Evolutionary conservation across 352 stramenopile genomes (phyloP), one percentile per base, ranked within the genome.

Genomic region (Labyrinthula sp.): DNA sequence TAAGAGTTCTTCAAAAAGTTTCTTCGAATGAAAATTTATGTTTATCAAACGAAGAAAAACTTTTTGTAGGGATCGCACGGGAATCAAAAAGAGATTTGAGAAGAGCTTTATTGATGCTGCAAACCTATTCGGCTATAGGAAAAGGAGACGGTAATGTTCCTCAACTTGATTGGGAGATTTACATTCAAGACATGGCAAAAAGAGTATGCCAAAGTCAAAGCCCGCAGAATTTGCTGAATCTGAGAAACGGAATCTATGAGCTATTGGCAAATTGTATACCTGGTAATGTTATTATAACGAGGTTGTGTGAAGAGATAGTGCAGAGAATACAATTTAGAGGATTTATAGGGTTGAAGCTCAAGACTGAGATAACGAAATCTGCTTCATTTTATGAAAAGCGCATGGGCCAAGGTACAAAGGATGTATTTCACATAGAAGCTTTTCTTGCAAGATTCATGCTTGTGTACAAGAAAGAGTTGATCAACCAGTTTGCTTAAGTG

Each of bases 381-480:
- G 77, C 73, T 1, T 67, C 73, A 2, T 76, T 80, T 47, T 87
- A 89, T 57, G 88, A 97, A 63, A 81, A 95, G 62, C 75, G 84
- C 31, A 79, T 97, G 66, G 69, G 82, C 48, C 67, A 67, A 55
- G 71, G 87, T 28, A 80, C 72, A 57, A 99, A 99, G 66, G 85
- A 96, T 46, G 95, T 98, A 52, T 95, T 97, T 69, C 87, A 97
- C 69, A 74, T 99, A 36, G 89, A 99, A 64, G 88, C 89, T 7
- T 97, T 99, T 65, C 68, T 97, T 46, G 88, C 86, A 41, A 95
- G 94, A 65, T 95, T 92, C 63, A 97, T 96, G 88, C 77, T 73
- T 37, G 71, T 96, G 55, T 98, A 96, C 72, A 96, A 96, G 65
- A 83, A 85, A 55, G 95, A 92, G 68, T 62, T 97, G 1, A 77